phyloP scores from a whole-genome alignment of 78 protist species.

The Dictyostelium brefeldianum region DNA sequence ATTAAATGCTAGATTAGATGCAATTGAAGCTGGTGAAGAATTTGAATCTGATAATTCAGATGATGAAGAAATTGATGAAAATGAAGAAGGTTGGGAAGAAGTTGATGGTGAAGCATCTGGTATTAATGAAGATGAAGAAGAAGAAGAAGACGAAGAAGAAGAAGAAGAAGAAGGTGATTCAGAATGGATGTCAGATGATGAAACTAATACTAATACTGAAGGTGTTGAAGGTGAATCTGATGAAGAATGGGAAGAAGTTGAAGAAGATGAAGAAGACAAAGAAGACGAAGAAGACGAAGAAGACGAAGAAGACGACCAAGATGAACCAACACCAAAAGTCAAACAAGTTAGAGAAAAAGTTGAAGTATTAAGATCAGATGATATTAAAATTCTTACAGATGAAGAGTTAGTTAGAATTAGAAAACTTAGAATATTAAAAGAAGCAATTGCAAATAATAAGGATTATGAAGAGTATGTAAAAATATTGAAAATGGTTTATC shows the following conservation, averaged over 20 bases:
- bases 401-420: constrained; percentile 25
- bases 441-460: constrained; percentile 20
- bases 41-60: neutral
- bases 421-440: constrained; percentile 29
- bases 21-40: constrained; percentile 54
- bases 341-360: constrained; percentile 18
- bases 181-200: neutral
- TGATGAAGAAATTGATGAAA: constrained; percentile 31
- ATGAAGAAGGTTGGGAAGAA: constrained; percentile 67
- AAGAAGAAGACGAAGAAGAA: constrained; percentile 41
- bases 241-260: constrained; percentile 7
- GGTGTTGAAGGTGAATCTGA: constrained; percentile 9
- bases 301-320: neutral
- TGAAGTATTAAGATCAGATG: constrained; percentile 30
- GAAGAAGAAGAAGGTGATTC: neutral
- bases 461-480: neutral
- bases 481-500: neutral
- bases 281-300: constrained; percentile 14
- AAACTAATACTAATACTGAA: neutral
- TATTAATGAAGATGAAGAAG: constrained; percentile 59
- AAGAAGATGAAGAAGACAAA: neutral
- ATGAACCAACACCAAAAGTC: constrained; percentile 13
- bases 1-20: constrained; percentile 37
- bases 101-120: constrained; percentile 40
- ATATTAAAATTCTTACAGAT: constrained; percentile 48